Evolutionary conservation across 495 filamentous ascomycete species (phyloP).

Genomic region (Neurospora tetrasperma): DNA sequence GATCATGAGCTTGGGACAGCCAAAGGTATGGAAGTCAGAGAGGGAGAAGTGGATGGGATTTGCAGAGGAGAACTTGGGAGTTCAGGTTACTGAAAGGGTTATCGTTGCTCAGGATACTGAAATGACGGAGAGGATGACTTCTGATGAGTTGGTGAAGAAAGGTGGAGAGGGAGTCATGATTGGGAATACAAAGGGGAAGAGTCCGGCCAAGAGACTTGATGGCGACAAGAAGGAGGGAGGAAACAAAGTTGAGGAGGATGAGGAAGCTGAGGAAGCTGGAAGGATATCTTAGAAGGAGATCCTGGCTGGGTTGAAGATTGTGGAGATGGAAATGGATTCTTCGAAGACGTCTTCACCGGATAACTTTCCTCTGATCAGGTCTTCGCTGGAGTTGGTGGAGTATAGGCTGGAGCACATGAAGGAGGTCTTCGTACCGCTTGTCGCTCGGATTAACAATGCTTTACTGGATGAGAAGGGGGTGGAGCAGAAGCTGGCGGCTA

Average conservation of each 20-base stretch:
- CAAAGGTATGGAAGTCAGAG: not conserved
- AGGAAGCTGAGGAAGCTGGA: not conserved
- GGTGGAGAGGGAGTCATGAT: not conserved
- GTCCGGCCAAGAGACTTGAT: not conserved
- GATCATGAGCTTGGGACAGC: not conserved
- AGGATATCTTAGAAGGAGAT: not conserved
- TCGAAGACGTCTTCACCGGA: not conserved
- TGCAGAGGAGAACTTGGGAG: not conserved
- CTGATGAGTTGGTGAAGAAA: not conserved
- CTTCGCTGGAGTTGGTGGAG: not conserved
- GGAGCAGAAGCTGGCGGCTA: not conserved
- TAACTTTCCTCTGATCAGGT: not conserved
- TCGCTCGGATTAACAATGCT: not conserved
- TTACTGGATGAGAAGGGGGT: not conserved
- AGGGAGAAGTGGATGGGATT: not conserved
- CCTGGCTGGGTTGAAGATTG: not conserved
- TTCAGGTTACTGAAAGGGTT: not conserved
- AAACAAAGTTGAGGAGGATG: not conserved
- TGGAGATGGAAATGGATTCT: not conserved
- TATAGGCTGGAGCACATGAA: not conserved
- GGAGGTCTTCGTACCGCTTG: not conserved
- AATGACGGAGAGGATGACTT: not conserved
- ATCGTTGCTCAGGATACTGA: not conserved
- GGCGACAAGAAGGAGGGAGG: not conserved
- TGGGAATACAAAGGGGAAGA: not conserved